Percentiles rank a stretch among this genome's conserved stretches.
Conservation (phyloP, 2,329 filamentous ascomycete species). For the Falciphora oryzae region DNA sequence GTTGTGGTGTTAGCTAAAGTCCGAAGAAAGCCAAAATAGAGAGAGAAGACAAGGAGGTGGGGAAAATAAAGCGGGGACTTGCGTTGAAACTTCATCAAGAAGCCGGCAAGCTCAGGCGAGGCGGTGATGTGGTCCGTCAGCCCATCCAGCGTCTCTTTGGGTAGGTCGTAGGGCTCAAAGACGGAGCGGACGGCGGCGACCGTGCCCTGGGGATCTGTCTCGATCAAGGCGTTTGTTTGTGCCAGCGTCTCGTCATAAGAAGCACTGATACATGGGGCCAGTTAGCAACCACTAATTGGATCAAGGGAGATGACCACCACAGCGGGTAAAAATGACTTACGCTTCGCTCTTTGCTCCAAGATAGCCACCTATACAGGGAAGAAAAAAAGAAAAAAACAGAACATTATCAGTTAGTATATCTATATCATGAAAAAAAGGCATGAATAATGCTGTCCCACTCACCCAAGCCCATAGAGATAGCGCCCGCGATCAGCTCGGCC, state of each 20-base stretch:
- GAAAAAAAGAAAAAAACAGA: too few species aligned
- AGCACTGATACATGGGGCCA: slow-evolving; percentile 26
- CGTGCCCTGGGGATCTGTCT: slow-evolving; percentile 31
- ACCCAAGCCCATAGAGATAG: slow-evolving; percentile 67
- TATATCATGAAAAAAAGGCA: neutral
- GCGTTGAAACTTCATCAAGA: slow-evolving; percentile 50
- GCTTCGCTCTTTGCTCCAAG: slow-evolving; percentile 55
- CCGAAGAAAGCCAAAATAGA: neutral
- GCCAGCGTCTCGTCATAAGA: slow-evolving; percentile 39
- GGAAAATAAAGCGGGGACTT: slow-evolving; percentile 20
- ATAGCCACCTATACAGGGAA: slow-evolving; percentile 50
- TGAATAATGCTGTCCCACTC: neutral
- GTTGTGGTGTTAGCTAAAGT: neutral
- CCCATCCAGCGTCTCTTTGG: slow-evolving; percentile 28
- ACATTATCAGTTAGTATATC: too few species aligned
- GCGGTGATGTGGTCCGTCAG: slow-evolving; percentile 41
- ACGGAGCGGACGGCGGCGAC: slow-evolving; percentile 38
- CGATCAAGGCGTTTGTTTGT: slow-evolving; percentile 32
- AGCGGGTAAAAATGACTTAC: slow-evolving; percentile 10
- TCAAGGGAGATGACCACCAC: neutral
- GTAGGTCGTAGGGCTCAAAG: slow-evolving; percentile 34
- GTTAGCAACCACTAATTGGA: neutral
- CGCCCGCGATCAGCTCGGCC: slow-evolving; percentile 66
- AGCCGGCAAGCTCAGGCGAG: slow-evolving; percentile 41
- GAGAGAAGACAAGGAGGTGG: neutral